Evolutionary conservation across 306 rosid species (phyloP).

Genomic region (Sophora flavescens): DNA sequence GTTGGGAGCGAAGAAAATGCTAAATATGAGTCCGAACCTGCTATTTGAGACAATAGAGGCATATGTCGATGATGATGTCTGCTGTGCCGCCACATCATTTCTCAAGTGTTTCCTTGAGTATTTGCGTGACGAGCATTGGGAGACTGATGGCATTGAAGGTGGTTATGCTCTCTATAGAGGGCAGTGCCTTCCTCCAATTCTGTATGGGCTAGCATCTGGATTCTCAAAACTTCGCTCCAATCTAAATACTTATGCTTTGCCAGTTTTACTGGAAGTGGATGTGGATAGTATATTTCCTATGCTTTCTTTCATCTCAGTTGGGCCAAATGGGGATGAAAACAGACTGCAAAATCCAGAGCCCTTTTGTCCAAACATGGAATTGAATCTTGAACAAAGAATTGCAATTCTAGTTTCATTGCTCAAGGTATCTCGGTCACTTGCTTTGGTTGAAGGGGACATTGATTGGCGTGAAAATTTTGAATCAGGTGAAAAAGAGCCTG

Average conservation of each 20-base stretch:
- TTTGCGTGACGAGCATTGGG: slow-evolving; percentile 94
- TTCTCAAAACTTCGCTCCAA: slow-evolving; percentile 90
- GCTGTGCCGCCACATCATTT: slow-evolving; percentile 91
- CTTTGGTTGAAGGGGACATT: slow-evolving; percentile 93
- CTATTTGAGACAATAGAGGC: slow-evolving; percentile 73
- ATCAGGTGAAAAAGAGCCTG: slow-evolving; percentile 40
- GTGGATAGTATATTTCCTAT: slow-evolving; percentile 89
- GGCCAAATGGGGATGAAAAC: slow-evolving; percentile 61
- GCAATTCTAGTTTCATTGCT: slow-evolving; percentile 93
- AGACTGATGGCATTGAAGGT: slow-evolving; percentile 80
- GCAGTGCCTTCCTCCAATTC: slow-evolving; percentile 76
- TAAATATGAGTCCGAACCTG: slow-evolving; percentile 70
- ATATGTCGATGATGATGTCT: slow-evolving; percentile 90
- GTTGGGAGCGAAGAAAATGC: slow-evolving; percentile 81
- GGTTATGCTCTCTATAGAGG: slow-evolving; percentile 86
- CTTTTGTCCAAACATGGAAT: slow-evolving; percentile 56
- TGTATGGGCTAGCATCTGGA: slow-evolving; percentile 92
- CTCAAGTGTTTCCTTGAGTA: slow-evolving; percentile 87
- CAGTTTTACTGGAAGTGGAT: slow-evolving; percentile 83
- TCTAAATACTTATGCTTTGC: slow-evolving; percentile 88
- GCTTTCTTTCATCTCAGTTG: slow-evolving; percentile 79
- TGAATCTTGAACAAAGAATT: slow-evolving; percentile 85
- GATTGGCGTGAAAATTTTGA: slow-evolving; percentile 67
- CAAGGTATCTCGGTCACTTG: slow-evolving; percentile 92
- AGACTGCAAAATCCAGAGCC: slow-evolving; percentile 56